phyloP scores from a whole-genome alignment of 148 eudicot genomes.

The Camellia japonica region DNA sequence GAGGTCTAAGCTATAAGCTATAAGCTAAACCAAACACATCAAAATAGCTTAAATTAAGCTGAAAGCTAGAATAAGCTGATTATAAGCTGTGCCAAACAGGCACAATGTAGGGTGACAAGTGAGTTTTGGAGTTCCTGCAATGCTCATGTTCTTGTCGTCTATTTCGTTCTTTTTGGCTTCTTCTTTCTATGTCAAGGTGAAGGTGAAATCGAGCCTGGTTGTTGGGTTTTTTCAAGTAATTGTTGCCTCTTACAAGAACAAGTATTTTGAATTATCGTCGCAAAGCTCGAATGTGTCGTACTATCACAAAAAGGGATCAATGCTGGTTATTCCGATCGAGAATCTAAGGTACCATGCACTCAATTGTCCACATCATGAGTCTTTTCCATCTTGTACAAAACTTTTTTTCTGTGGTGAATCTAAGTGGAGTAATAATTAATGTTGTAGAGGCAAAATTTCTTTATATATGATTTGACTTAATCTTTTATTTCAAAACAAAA shows the following conservation, averaged over 20 bases:
- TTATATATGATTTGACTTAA: no score
- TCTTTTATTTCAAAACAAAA: no score
- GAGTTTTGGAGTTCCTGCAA: conserved; percentile 60
- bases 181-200: conserved; percentile 45
- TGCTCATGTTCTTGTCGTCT: conserved; percentile 42
- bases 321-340: conserved; percentile 31
- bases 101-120: conserved; percentile 57
- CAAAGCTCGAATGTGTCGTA: conserved; percentile 16
- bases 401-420: not conserved
- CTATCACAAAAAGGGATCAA: conserved; percentile 34
- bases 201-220: conserved; percentile 36
- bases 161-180: conserved; percentile 56
- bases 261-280: conserved; percentile 21
- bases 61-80: no score
- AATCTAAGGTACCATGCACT: conserved; percentile 12
- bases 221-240: conserved; percentile 44
- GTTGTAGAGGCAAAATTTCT: no score
- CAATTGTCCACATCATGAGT: no score
- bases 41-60: no score
- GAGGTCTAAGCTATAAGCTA: no score
- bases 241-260: conserved; percentile 41
- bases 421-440: no score
- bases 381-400: not conserved
- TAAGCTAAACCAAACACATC: no score
- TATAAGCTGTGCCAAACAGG: no score